Conservation (phyloP, 2,329 filamentous ascomycete species). For the Xylariaceae sp. region DNA sequence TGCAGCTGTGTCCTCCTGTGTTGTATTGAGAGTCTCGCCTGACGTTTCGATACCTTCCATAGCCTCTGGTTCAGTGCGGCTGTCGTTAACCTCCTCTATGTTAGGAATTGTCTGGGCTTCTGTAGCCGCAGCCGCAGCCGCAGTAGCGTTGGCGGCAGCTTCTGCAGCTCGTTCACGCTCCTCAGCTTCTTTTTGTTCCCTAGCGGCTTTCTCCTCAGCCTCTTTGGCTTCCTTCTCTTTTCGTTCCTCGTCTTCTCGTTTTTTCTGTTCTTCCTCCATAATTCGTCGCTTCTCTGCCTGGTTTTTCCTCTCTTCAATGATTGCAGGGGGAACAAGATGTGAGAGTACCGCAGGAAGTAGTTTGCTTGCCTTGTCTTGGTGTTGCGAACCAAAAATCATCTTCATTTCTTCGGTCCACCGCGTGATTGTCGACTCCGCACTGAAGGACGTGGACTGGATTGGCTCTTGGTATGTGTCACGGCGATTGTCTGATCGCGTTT, state of each 20-base stretch:
- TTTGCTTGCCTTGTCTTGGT: conserved; percentile 71
- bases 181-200: conserved; percentile 73
- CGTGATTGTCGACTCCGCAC: conserved; percentile 70
- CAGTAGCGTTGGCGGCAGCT: conserved; percentile 54
- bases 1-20: conserved; percentile 48
- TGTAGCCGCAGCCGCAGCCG: conserved; percentile 50
- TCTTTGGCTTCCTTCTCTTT: conserved; percentile 73
- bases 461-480: conserved; percentile 64
- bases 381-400: conserved; percentile 76
- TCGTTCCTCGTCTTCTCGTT: conserved; percentile 69
- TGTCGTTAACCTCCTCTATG: conserved; percentile 50
- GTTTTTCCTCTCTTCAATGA: conserved; percentile 77
- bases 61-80: conserved; percentile 36
- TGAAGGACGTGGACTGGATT: conserved; percentile 77
- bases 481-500: conserved; percentile 54
- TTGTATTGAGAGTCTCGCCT: conserved; percentile 39
- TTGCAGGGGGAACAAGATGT: conserved; percentile 79
- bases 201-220: conserved; percentile 69
- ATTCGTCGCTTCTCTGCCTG: conserved; percentile 60
- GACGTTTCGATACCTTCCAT: conserved; percentile 46
- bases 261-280: conserved; percentile 64
- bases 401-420: conserved; percentile 91
- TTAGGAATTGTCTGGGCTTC: conserved; percentile 56
- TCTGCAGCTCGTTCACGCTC: conserved; percentile 70
- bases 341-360: conserved; percentile 73